Conservation (phyloP, 768 basidiomycete species). For the Amanita pseudoporphyria region DNA sequence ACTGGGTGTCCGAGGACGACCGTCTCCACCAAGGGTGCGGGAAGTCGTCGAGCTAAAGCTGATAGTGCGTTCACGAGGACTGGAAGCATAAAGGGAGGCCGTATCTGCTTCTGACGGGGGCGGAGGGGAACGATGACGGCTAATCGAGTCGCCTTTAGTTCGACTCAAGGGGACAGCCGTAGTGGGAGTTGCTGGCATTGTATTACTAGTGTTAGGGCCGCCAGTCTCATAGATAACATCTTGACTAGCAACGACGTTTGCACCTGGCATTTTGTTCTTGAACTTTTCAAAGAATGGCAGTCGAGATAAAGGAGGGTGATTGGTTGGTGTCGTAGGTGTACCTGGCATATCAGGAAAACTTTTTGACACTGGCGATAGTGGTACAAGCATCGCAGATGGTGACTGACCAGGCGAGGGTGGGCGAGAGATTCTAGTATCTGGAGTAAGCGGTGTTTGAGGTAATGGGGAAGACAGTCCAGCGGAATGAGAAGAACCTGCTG, state of each 20-base stretch:
- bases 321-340: conserved; percentile 9
- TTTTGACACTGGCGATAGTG: not conserved
- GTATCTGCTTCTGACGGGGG: conserved; percentile 7
- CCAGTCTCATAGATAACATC: conserved; percentile 6
- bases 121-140: not conserved
- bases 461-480: conserved; percentile 31
- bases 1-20: conserved; percentile 20
- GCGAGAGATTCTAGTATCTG: conserved; percentile 13
- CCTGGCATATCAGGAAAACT: conserved; percentile 2
- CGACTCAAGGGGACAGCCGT: not conserved
- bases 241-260: conserved; percentile 9
- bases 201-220: not conserved
- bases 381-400: conserved; percentile 9
- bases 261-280: conserved; percentile 27
- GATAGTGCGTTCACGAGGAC: conserved; percentile 6
- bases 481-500: conserved; percentile 37
- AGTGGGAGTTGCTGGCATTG: conserved; percentile 2
- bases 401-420: conserved; percentile 18
- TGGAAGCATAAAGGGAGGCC: conserved; percentile 8
- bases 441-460: conserved; percentile 22
- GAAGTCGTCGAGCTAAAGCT: not conserved
- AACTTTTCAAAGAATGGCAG: conserved; percentile 54
- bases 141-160: not conserved
- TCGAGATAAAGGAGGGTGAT: conserved; percentile 22
- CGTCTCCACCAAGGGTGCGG: not conserved